Percentiles rank a stretch among this genome's conserved stretches.
Conservation (phyloP, 192 early-diverging fungal species). For the Phlyctochytrium bullatum region DNA sequence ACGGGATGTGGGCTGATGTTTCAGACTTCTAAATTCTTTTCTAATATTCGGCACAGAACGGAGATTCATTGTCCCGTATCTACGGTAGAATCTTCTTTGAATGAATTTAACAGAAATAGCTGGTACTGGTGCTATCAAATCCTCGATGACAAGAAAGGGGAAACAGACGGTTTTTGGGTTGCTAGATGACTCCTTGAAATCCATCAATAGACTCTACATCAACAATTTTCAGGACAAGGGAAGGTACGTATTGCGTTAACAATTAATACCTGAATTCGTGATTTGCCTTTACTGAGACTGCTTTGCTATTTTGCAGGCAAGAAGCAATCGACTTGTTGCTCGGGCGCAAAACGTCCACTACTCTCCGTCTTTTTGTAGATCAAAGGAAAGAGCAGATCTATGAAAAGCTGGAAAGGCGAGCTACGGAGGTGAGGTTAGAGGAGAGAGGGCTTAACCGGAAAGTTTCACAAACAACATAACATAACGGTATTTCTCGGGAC, state of each 20-base stretch:
- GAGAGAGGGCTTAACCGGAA: background rate
- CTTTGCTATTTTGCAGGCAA: constrained; percentile 55
- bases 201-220: constrained; percentile 89
- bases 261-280: too few species aligned
- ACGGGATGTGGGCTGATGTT: constrained; percentile 54
- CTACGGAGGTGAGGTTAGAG: constrained; percentile 13
- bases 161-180: constrained; percentile 79
- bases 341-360: constrained; percentile 39
- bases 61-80: constrained; percentile 84
- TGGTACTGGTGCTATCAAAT: constrained; percentile 94
- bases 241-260: too few species aligned
- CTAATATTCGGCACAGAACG: constrained; percentile 69
- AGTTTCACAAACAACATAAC: constrained; percentile 57
- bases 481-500: constrained; percentile 79
- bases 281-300: background rate
- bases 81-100: constrained; percentile 47
- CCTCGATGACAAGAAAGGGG: constrained; percentile 83
- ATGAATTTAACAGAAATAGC: constrained; percentile 36
- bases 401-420: constrained; percentile 21
- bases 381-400: constrained; percentile 37
- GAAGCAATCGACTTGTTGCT: constrained; percentile 87
- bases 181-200: constrained; percentile 89
- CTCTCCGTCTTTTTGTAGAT: constrained; percentile 34
- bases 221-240: constrained; percentile 95
- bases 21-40: constrained; percentile 9